Evolutionary conservation across 805 yeast genomes (phyloP), one percentile per base, ranked within the genome.

Genomic region (Lipomyces orientalis): DNA sequence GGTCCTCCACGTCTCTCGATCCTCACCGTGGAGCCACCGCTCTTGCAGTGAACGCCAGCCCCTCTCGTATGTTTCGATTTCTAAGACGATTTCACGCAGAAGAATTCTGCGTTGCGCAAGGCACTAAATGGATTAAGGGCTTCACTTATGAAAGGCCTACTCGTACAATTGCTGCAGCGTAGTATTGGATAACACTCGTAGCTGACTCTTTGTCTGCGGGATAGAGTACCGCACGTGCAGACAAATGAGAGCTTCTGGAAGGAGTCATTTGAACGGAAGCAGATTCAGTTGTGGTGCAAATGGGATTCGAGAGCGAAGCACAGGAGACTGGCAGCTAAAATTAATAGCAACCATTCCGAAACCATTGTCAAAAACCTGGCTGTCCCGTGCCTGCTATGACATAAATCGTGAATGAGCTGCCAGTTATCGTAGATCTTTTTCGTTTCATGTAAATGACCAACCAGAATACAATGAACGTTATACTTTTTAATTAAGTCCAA

Each of bases 51-150:
- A 58, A 29, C 54, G 61, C 61, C 61, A 87, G 74, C 88, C 91
- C 72, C 82, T 76, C n/a, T 87, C 88, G 68, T 73, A 85, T 2
- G 79, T 76, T 29, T 91, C 91, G 39, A 82, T 83, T 74, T 88
- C 90, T 6, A 89, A 85, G 25, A 82, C 87, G 67, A 88, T 86
- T 33, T 85, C 85, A n/a, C n/a, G n/a, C n/a, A n/a, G n/a, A n/a
- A n/a, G 70, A 74, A 83, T 4, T 88, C 89, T 39, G 83, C 78
- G 58, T 81, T 75, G 33, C 67, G 76, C 76, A 85, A 86, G 5
- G 76, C 82, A 61, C 83, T 75, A 76, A 77, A 87, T 58, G 91
- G 90, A 73, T 88, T 89, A 51, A 82, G 74, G 16, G 86, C 90
- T 77, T 88, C 91, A 22, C 81, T 77, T 72, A 82, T 82, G 78